A percentile compares a stretch with the other conserved stretches of the same genome.
phyloP scores from a whole-genome alignment of 352 stramenopile genomes.

The Pythium phragmitis region DNA sequence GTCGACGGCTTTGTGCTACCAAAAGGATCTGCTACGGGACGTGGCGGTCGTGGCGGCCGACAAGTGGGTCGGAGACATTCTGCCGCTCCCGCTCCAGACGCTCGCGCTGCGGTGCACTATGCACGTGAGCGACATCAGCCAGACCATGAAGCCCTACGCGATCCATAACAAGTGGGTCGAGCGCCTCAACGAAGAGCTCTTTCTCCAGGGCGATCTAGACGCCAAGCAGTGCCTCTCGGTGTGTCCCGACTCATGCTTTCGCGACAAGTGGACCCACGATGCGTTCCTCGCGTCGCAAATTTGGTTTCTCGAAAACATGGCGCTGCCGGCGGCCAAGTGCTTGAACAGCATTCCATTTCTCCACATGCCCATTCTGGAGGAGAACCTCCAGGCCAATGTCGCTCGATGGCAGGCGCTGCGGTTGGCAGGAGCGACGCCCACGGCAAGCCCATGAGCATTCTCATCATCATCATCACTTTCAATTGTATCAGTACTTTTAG shows the following conservation, averaged over 20 bases:
- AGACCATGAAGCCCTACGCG: slow-evolving; percentile 80
- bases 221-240: slow-evolving; percentile 34
- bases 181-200: slow-evolving; percentile 70
- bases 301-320: slow-evolving; percentile 59
- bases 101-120: slow-evolving; percentile 61
- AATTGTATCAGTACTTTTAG: slow-evolving; percentile 17
- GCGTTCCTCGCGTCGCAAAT: slow-evolving; percentile 56
- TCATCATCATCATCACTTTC: neutral
- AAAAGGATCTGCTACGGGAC: slow-evolving; percentile 67
- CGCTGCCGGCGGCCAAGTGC: slow-evolving; percentile 47
- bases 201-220: slow-evolving; percentile 68
- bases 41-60: slow-evolving; percentile 37
- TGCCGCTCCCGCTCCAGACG: slow-evolving; percentile 52
- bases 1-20: slow-evolving; percentile 77
- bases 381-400: slow-evolving; percentile 63
- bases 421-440: neutral
- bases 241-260: slow-evolving; percentile 55
- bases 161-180: slow-evolving; percentile 78
- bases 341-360: slow-evolving; percentile 69
- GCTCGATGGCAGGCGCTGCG: slow-evolving; percentile 45
- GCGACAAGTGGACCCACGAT: slow-evolving; percentile 47
- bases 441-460: neutral
- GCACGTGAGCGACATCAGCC: slow-evolving; percentile 81
- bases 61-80: slow-evolving; percentile 39
- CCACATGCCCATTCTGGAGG: slow-evolving; percentile 48